Conservation (phyloP, 2,329 filamentous ascomycete species). For the Ascochyta lentis region DNA sequence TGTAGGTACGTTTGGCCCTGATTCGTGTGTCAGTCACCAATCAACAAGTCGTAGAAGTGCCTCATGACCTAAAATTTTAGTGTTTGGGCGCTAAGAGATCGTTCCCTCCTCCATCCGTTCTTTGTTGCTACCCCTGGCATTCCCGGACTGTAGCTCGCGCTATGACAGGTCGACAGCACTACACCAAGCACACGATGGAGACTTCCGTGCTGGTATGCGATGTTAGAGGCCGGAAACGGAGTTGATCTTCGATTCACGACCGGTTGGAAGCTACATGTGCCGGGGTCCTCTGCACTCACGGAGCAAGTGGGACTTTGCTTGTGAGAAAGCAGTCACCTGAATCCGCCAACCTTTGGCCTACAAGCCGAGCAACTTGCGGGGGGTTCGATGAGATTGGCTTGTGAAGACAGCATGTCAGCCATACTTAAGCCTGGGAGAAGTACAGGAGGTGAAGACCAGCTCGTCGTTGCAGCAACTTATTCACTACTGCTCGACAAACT, state of each 20-base stretch:
- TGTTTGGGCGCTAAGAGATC: neutral
- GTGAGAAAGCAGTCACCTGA: conserved; percentile 11
- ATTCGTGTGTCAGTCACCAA: conserved; percentile 4
- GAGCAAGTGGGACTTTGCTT: conserved; percentile 1
- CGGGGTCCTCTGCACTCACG: conserved; percentile 5
- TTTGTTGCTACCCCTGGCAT: conserved; percentile 4
- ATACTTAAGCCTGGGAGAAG: conserved; percentile 8
- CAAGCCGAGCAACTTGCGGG: conserved; percentile 7
- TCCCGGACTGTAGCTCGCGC: neutral
- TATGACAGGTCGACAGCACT: neutral
- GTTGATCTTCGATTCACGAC: conserved; percentile 6
- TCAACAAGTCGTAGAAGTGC: neutral
- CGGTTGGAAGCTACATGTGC: neutral
- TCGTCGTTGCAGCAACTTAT: neutral
- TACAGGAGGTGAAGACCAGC: neutral
- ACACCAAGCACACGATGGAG: neutral
- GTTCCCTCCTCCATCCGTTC: conserved; percentile 1
- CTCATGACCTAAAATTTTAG: conserved; percentile 12
- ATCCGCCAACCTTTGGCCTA: neutral
- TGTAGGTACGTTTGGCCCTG: conserved; percentile 9
- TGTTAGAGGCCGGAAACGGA: neutral
- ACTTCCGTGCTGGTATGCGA: neutral
- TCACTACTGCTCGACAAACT: neutral
- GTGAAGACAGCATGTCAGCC: conserved; percentile 5
- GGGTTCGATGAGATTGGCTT: conserved; percentile 3